These are phyloP conservation scores for Aspergillus pseudoterreus DNA, from an alignment of 2,329 filamentous ascomycete genomes.

Conservation along the genomic window DNA sequence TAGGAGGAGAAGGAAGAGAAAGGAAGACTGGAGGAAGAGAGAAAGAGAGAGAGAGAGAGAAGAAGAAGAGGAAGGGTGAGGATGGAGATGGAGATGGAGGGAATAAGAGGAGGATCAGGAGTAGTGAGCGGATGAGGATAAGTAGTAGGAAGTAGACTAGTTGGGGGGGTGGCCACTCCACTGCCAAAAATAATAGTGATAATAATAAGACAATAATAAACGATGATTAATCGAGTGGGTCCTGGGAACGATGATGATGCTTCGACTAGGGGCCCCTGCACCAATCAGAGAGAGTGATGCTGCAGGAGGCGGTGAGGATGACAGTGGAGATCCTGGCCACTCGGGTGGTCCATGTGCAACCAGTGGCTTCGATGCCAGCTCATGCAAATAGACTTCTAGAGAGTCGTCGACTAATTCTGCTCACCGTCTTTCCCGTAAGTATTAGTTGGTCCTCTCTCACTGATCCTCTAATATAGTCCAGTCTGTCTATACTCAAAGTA, in stretches of 20 bases:
- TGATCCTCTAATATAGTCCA: too few species aligned
- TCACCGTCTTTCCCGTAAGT: too few species aligned
- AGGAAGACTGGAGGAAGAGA: conserved; percentile 4
- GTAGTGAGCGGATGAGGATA: not conserved
- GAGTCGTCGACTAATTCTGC: too few species aligned
- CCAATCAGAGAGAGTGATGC: not conserved
- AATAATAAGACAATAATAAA: not conserved
- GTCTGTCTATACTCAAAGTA: too few species aligned
- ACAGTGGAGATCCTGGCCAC: too few species aligned
- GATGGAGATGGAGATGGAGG: conserved; percentile 4
- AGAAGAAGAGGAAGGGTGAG: not conserved
- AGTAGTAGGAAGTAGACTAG: not conserved
- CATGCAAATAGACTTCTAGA: too few species aligned
- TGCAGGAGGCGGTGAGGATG: too few species aligned
- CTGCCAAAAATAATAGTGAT: not conserved
- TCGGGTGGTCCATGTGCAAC: too few species aligned
- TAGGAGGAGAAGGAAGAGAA: conserved; percentile 49
- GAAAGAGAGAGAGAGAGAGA: conserved; percentile 5
- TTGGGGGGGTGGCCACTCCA: not conserved
- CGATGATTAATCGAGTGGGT: not conserved
- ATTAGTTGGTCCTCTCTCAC: too few species aligned
- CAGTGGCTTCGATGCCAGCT: too few species aligned
- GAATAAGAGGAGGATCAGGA: conserved; percentile 6
- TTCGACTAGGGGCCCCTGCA: conserved; percentile 11
- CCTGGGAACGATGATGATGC: conserved; percentile 13